Conservation (phyloP, 2,329 filamentous ascomycete species). For the Talaromyces sp. region DNA sequence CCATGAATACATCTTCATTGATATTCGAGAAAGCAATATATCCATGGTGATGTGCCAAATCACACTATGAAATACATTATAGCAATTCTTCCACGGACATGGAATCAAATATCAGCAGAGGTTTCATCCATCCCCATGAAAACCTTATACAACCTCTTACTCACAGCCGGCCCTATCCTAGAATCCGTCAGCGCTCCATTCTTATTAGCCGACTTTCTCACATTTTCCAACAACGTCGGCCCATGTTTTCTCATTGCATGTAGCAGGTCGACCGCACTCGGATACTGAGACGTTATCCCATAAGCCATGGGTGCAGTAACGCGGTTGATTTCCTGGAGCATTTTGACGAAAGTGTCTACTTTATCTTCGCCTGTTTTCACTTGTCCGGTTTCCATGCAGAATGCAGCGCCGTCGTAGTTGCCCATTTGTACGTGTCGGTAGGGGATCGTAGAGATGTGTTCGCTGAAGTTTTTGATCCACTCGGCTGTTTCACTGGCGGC, state of each 20-base stretch:
- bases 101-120: constrained; percentile 41
- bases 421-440: constrained; percentile 56
- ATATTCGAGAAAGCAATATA: not conserved
- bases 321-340: constrained; percentile 72
- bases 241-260: constrained; percentile 58
- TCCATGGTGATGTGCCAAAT: not conserved
- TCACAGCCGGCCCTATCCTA: constrained; percentile 48
- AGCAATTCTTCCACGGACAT: not conserved
- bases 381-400: constrained; percentile 78
- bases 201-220: constrained; percentile 52
- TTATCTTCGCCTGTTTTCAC: constrained; percentile 66
- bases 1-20: not conserved
- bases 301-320: constrained; percentile 70
- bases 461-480: constrained; percentile 71
- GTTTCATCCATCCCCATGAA: constrained; percentile 47
- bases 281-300: constrained; percentile 63
- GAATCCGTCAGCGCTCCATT: constrained; percentile 45
- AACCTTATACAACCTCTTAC: constrained; percentile 48
- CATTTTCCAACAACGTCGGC: constrained; percentile 59
- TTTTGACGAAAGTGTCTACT: constrained; percentile 66
- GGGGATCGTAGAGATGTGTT: constrained; percentile 72
- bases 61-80: not conserved
- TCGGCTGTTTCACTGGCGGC: constrained; percentile 62
- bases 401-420: constrained; percentile 50
- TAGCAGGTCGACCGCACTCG: constrained; percentile 57